Base-by-base conservation (phyloP, 1,139 yeast species). In the Hansenula sp. region DNA sequence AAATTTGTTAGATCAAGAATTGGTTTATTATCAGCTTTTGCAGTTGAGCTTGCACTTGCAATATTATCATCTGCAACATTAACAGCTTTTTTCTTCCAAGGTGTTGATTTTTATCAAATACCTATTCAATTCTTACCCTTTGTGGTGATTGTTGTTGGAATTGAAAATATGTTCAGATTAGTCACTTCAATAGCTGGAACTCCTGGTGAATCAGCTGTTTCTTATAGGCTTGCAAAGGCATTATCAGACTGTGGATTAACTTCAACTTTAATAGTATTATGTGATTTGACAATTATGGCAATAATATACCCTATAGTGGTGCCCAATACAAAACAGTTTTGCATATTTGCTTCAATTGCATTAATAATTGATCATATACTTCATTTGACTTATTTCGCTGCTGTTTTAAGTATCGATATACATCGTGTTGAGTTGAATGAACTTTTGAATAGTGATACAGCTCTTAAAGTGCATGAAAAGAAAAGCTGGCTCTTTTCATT, bases 341-440 rank as follows among this genome's bases (percentile, higher is more conserved):
- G 75, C 38, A 44, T 62, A 13, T 71, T 72, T 49, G 59, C 69
- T 2, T 49, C 62, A 3, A 40, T 70, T 29, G 71, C 80, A 0
- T 53, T 83, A 24, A 29, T 75, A 2, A 58, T 81, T 31, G 88
- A 83, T 50, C 79, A 76, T 49, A 42, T 71, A 4, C 61, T 86
- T 36, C 88, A 82, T 49, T 54, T 77, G 38, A 75, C 90, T 0
- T 84, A 69, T 56, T 74, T 84, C 45, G 66, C 79, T 1, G 80
- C 89, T 0, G 75, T 83, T 0, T 61, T 85, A 16, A 71, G 82
- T 24, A 73, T 86, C 34, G 95, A 87, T 61, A 64, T 82, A 36
- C 73, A 79, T 34, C 69, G 88, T 41, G 60, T 73, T 31, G 89
- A 82, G 51, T 65, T 82, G 18, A 74, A 75, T 11, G 87, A 80